Base-by-base conservation (phyloP, 2,329 filamentous ascomycete genomes). In the Colletotrichum eremochloae region DNA sequence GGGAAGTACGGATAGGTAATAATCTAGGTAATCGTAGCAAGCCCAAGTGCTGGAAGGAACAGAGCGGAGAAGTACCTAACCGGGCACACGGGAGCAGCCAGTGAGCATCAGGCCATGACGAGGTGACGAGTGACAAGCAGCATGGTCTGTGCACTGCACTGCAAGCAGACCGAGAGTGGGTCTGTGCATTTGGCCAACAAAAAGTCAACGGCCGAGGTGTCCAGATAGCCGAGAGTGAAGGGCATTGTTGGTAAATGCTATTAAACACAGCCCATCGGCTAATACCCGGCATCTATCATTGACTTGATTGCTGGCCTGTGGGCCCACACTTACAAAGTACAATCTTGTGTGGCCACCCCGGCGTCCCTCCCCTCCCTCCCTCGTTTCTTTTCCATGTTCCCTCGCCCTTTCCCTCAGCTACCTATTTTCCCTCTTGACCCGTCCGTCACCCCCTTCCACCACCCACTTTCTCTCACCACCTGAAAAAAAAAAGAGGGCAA, bases 401-500 rank as follows among this genome's bases (percentile, higher is more conserved):
- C 63, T 70, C 67, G 56, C n/a, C 42, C 61, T 67, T 46, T 58
- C 66, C 67, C 53, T 55, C 63, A 73, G 63, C 70, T 68, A 70
- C 24, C 24, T 24, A 7, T 70, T 70, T 72, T 68, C 63, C 58
- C 63, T 69, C 63, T 60, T 58, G 64, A 72, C 73, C 55, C 20
- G 52, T 55, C 31, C 46, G 50, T 53, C 50, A 31, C 50, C 50
- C 67, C 70, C 67, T 73, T 71, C 67, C 64, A 67, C 70, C 67
- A 57, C 62, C 71, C 70, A 70, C 70, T 65, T 69, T 65, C 70
- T 72, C 58, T 48, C 63, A 63, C 52, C 67, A 78, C 33, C 58
- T 31, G 58, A 38, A 38, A 36, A 80, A 80, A 80, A 80, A 76
- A 64, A 72, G 60, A 79, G 77, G 76, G 73, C 77, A 76, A 79